Evolutionary conservation across 345 rosid genomes (phyloP), one percentile per base, ranked within the genome.

Genomic region (Nephelium lappaceum): DNA sequence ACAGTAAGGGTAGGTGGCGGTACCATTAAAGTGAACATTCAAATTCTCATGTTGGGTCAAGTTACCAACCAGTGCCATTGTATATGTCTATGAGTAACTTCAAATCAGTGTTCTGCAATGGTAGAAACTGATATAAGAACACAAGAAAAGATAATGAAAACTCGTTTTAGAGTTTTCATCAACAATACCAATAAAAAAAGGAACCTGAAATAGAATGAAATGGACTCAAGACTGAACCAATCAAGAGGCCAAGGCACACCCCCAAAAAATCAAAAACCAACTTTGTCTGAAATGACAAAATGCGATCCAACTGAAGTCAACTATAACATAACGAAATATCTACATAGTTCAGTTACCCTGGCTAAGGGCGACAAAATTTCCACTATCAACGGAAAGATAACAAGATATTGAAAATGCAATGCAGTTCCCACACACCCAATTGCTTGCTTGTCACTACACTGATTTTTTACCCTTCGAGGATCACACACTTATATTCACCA

Each of bases 1-100:
- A 9, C 19, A 62, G 57, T 31, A 53, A 41, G 31, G 0, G 11
- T 3, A 57, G 8, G 25, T 1, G 27, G 41, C 3, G 39, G 18
- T 77, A 88, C 89, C 87, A 65, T 68, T 77, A 27, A 8, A 80
- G 62, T 81, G 87, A 43, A 65, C 76, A 55, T 69, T 78, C 41
- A 81, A 72, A 75, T 88, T 87, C 82, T 79, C 87, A 79, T 88
- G 88, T 31, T 62, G 87, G 82, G 80, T 63, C 83, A 82, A 74
- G 39, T 81, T 66, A 39, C 85, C 82, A 74, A 57, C 60, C 25
- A 64, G 77, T 55, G 87, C 90, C 93, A 87, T 89, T 72, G 64
- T 3, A 3, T 55, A 18, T 67, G 38, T 67, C n/a, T 41, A 23
- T 39, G 47, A 14, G 57, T 36, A 62, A 71, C 31, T 36, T 67